Evolutionary conservation across 164 flowering plant genomes (phyloP).

Genomic region (Malania oleifera): DNA sequence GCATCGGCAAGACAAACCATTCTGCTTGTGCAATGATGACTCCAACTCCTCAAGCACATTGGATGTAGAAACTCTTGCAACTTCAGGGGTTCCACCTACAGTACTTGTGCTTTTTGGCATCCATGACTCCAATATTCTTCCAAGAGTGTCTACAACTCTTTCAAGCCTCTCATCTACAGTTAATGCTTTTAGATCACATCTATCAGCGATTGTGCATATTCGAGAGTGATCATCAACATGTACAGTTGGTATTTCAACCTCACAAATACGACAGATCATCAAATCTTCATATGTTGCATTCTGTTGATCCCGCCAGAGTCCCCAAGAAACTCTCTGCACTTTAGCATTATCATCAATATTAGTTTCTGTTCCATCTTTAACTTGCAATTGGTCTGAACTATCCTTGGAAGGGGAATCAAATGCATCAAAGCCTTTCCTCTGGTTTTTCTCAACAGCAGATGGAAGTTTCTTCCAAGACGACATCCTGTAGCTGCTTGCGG

Average conservation of each 20-base stretch:
- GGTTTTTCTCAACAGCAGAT: constrained; percentile 62
- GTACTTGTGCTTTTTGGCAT: constrained; percentile 55
- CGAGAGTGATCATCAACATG: constrained; percentile 94
- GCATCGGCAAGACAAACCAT: constrained; percentile 22
- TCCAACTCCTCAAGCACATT: constrained; percentile 37
- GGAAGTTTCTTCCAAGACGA: constrained; percentile 98
- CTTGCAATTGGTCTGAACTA: constrained; percentile 26
- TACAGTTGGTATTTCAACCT: constrained; percentile 85
- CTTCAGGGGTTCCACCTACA: constrained; percentile 47
- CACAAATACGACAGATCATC: constrained; percentile 95
- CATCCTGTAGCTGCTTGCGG: constrained; percentile 63
- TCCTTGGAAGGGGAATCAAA: constrained; percentile 35
- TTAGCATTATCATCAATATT: constrained; percentile 18
- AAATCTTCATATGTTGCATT: constrained; percentile 49
- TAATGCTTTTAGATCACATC: constrained; percentile 89
- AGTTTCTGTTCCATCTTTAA: constrained; percentile 24
- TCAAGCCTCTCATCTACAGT: constrained; percentile 84
- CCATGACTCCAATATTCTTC: constrained; percentile 69
- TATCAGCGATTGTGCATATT: constrained; percentile 89
- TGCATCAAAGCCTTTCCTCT: constrained; percentile 37
- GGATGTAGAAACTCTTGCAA: constrained; percentile 32
- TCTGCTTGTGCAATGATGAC: constrained; percentile 33
- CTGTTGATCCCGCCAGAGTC: constrained; percentile 53
- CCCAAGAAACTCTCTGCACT: constrained; percentile 43
- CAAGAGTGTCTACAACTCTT: constrained; percentile 87